phyloP scores from a whole-genome alignment of 768 basidiomycete genomes.

The Mycena crocata region DNA sequence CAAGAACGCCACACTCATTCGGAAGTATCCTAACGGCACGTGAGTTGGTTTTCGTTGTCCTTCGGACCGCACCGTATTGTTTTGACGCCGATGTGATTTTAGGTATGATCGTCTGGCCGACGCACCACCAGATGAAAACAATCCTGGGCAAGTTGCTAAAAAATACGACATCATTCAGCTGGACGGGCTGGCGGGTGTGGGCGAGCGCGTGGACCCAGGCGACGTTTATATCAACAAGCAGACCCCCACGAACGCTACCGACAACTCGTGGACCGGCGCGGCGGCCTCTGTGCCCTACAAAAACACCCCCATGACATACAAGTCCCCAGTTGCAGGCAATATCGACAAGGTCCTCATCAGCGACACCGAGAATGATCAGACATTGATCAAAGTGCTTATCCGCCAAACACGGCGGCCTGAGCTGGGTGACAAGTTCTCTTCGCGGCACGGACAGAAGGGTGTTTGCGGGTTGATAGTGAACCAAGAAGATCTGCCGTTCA shows the following conservation, averaged over 20 bases:
- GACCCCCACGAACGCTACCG: constrained; percentile 92
- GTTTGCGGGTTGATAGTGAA: constrained; percentile 99
- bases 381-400: constrained; percentile 95
- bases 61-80: constrained; percentile 8
- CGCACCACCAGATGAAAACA: constrained; percentile 84
- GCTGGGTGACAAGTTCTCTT: constrained; percentile 98
- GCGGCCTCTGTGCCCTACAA: constrained; percentile 89
- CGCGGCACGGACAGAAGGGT: constrained; percentile 97
- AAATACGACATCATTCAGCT: constrained; percentile 91
- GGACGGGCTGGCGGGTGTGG: constrained; percentile 95
- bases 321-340: constrained; percentile 91
- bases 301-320: constrained; percentile 93
- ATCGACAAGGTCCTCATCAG: constrained; percentile 99
- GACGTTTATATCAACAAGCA: constrained; percentile 98
- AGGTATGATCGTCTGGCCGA: constrained; percentile 96
- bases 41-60: constrained; percentile 56
- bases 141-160: constrained; percentile 73
- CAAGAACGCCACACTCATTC: constrained; percentile 93
- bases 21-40: constrained; percentile 98
- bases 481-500: constrained; percentile 99
- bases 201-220: constrained; percentile 91
- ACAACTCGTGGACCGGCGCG: constrained; percentile 89
- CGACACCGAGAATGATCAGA: constrained; percentile 96
- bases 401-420: constrained; percentile 97
- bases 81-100: constrained; percentile 22